Conservation (phyloP, 2,329 filamentous ascomycete genomes). For the Talaromyces sp. region DNA sequence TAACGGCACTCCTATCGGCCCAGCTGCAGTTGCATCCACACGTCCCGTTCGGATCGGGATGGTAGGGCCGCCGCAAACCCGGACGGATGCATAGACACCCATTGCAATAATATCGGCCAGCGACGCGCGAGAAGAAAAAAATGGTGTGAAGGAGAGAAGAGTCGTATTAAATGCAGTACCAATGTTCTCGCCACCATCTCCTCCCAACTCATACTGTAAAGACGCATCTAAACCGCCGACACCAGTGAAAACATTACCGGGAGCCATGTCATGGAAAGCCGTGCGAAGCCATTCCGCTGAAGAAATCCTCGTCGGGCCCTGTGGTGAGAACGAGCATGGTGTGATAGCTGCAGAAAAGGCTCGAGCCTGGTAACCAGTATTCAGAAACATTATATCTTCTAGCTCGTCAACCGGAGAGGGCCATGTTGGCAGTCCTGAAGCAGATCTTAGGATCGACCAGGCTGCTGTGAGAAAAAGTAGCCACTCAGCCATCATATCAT, state of each 20-base stretch:
- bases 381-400: slow-evolving; percentile 16
- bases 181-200: slow-evolving; percentile 14
- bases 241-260: slow-evolving; percentile 8
- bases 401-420: slow-evolving; percentile 10
- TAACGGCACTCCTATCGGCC: slow-evolving; percentile 14
- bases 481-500: slow-evolving; percentile 5
- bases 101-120: slow-evolving; percentile 15
- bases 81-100: slow-evolving; percentile 13
- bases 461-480: slow-evolving; percentile 1
- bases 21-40: slow-evolving; percentile 15
- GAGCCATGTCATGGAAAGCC: slow-evolving; percentile 16
- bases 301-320: slow-evolving; percentile 8
- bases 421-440: slow-evolving; percentile 10
- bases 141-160: slow-evolving; percentile 5
- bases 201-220: slow-evolving; percentile 14
- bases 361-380: slow-evolving; percentile 12
- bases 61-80: slow-evolving; percentile 11
- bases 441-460: background rate
- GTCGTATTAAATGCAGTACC: slow-evolving; percentile 12
- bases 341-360: slow-evolving; percentile 12
- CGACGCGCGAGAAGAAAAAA: slow-evolving; percentile 14
- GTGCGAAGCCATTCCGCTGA: slow-evolving; percentile 17
- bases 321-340: slow-evolving; percentile 7
- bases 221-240: slow-evolving; percentile 14
- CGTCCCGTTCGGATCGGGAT: slow-evolving; percentile 15